Conservation (phyloP, 495 filamentous ascomycete genomes). For the Lasiosphaeriaceae sp. region DNA sequence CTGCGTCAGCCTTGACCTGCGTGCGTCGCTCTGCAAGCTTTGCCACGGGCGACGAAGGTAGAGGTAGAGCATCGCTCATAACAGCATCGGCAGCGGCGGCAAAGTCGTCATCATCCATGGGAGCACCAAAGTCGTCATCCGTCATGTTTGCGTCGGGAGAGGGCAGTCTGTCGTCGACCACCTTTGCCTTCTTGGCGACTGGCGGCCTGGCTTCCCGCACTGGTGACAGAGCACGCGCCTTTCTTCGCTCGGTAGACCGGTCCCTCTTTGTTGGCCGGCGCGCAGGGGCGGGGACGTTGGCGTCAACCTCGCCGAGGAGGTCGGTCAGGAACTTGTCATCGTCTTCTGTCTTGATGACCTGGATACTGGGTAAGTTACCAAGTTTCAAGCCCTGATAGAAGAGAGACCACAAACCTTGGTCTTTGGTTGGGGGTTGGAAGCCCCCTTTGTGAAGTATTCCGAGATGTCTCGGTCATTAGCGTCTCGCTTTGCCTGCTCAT, state of each 20-base stretch:
- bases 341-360: conserved; percentile 67
- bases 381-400: neutral
- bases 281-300: conserved; percentile 61
- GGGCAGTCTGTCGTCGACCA: conserved; percentile 38
- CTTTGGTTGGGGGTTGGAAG: conserved; percentile 62
- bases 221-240: conserved; percentile 77
- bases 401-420: conserved; percentile 59
- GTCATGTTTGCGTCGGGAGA: conserved; percentile 41
- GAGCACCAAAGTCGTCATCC: conserved; percentile 49
- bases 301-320: conserved; percentile 85
- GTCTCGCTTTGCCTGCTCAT: conserved; percentile 80
- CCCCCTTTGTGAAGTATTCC: conserved; percentile 85
- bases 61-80: conserved; percentile 79
- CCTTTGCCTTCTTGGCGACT: conserved; percentile 47
- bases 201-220: conserved; percentile 45
- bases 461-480: conserved; percentile 87
- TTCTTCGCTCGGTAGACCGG: conserved; percentile 69
- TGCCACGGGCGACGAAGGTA: conserved; percentile 80
- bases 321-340: conserved; percentile 82
- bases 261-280: conserved; percentile 53
- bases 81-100: conserved; percentile 37
- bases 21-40: conserved; percentile 76
- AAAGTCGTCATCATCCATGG: conserved; percentile 53
- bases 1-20: conserved; percentile 59
- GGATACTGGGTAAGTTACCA: neutral